A percentile compares a stretch with the other conserved stretches of the same genome.
phyloP scores from a whole-genome alignment of 352 stramenopile genomes.

The Globisporangium nunn region DNA sequence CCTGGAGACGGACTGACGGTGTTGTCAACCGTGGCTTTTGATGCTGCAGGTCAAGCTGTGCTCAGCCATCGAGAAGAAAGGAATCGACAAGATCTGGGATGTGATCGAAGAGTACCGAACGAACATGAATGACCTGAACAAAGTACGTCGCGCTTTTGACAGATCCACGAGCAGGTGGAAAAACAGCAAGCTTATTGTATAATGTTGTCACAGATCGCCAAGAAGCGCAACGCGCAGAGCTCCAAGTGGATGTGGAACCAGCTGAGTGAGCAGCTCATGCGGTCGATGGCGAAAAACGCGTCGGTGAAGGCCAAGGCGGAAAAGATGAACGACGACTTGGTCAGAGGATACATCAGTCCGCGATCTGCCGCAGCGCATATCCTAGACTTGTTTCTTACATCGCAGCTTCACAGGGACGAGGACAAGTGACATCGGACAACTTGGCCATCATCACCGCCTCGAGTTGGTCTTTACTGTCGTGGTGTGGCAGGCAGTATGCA shows the following conservation, averaged over 20 bases:
- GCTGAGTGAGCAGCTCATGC: constrained; percentile 71
- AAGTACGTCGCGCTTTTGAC: constrained; percentile 20
- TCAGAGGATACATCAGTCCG: constrained; percentile 56
- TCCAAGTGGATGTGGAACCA: constrained; percentile 84
- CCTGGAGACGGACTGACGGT: not conserved
- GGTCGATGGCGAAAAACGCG: constrained; percentile 37
- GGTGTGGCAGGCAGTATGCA: not conserved
- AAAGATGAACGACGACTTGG: constrained; percentile 54
- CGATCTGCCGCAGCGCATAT: constrained; percentile 51
- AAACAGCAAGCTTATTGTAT: not conserved
- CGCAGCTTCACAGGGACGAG: constrained; percentile 23
- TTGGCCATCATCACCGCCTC: too few relatives aligned
- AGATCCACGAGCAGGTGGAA: too few relatives aligned
- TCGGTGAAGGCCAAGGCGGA: constrained; percentile 39
- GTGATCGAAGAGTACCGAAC: constrained; percentile 52
- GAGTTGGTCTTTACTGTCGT: not conserved
- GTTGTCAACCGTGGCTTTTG: not conserved
- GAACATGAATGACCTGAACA: constrained; percentile 48
- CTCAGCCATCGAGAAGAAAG: constrained; percentile 58
- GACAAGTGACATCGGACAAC: constrained; percentile 5
- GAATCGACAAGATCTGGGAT: constrained; percentile 66
- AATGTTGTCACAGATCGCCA: constrained; percentile 28
- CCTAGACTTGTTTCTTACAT: constrained; percentile 54
- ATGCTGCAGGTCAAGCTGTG: constrained; percentile 55
- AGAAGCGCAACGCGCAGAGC: constrained; percentile 61